These are phyloP conservation scores for Entomortierella beljakovae DNA, from an alignment of 192 early-diverging fungal species.

Conservation along the genomic window DNA sequence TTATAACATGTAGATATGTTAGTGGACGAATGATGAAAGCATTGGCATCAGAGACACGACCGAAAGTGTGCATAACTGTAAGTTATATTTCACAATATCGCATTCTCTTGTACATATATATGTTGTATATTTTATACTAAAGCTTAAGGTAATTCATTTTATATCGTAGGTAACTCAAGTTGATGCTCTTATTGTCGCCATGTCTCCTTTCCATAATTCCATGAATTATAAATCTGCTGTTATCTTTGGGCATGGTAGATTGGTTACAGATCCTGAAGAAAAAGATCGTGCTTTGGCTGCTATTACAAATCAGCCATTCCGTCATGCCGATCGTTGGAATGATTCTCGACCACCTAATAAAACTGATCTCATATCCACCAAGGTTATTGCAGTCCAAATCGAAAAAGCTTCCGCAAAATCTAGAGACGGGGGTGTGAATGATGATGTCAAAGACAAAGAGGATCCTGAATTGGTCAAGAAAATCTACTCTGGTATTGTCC, in stretches of 20 bases:
- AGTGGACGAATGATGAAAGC: constrained; percentile 55
- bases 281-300: constrained; percentile 51
- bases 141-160: too few relatives aligned
- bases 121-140: too few relatives aligned
- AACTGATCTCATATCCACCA: constrained; percentile 42
- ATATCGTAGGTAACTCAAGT: constrained; percentile 47
- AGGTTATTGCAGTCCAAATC: constrained; percentile 48
- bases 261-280: constrained; percentile 55
- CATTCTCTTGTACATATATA: too few relatives aligned
- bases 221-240: constrained; percentile 62
- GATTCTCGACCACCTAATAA: constrained; percentile 45
- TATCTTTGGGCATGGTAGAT: constrained; percentile 56
- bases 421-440: constrained; percentile 17
- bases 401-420: constrained; percentile 36
- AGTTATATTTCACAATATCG: too few relatives aligned
- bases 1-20: constrained; percentile 19
- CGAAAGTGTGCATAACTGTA: constrained; percentile 53
- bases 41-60: constrained; percentile 17
- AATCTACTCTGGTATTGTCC: constrained; percentile 33
- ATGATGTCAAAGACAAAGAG: constrained; percentile 32
- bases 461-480: constrained; percentile 33
- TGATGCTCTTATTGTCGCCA: constrained; percentile 59
- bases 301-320: constrained; percentile 63
- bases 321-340: constrained; percentile 56
- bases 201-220: constrained; percentile 62